A percentile compares a stretch with the other conserved stretches of the same genome.
phyloP scores from a whole-genome alignment of 2,329 filamentous ascomycete genomes.

The Xylariaceae sp. region DNA sequence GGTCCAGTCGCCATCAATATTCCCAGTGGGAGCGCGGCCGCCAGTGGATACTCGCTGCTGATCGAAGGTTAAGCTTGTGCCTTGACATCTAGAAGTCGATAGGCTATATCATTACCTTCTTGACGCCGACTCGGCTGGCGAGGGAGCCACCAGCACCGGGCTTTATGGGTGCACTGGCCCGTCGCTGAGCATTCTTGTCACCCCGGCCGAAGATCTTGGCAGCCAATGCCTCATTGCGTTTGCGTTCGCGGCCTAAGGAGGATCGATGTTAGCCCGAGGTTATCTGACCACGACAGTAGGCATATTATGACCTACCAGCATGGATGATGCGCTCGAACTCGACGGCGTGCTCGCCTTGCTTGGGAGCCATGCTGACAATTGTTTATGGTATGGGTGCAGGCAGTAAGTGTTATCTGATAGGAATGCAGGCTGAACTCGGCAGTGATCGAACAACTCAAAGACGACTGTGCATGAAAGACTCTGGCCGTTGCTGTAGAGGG shows the following conservation, averaged over 20 bases:
- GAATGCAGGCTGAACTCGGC: too few species aligned
- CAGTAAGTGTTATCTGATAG: too few species aligned
- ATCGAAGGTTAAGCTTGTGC: conserved; percentile 25
- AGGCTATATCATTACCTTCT: conserved; percentile 52
- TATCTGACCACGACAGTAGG: not conserved
- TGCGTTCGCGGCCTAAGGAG: conserved; percentile 57
- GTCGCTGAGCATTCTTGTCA: conserved; percentile 47
- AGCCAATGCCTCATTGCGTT: conserved; percentile 68
- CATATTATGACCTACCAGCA: conserved; percentile 36
- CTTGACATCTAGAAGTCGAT: not conserved
- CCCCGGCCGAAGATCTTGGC: conserved; percentile 60
- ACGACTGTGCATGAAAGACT: too few species aligned
- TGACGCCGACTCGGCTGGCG: conserved; percentile 68
- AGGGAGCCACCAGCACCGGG: conserved; percentile 51
- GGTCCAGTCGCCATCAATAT: conserved; percentile 66
- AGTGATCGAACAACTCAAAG: too few species aligned
- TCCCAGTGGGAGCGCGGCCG: conserved; percentile 41
- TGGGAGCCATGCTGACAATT: conserved; percentile 7
- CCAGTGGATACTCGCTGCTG: conserved; percentile 31
- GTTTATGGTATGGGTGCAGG: not conserved
- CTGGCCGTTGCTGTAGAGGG: too few species aligned
- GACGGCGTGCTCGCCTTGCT: conserved; percentile 31
- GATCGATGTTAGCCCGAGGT: conserved; percentile 2
- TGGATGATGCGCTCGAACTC: conserved; percentile 56
- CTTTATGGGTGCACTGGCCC: conserved; percentile 53